These are phyloP conservation scores for Adansonia digitata DNA, from an alignment of 345 rosid genomes.

Conservation along the genomic window DNA sequence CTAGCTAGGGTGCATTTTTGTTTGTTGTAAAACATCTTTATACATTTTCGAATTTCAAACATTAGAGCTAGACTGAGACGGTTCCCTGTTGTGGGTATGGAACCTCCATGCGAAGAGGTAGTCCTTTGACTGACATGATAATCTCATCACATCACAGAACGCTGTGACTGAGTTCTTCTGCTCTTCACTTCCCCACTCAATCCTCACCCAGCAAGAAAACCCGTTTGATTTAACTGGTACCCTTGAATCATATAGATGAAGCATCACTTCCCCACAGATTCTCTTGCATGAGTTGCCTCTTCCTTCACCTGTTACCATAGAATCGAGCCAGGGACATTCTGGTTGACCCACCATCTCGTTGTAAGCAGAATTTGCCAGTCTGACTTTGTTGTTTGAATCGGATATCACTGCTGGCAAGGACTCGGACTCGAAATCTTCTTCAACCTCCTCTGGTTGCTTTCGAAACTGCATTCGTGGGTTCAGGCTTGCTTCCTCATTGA, in stretches of 20 bases:
- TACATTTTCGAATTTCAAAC: conserved; percentile 14
- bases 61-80: conserved; percentile 31
- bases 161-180: conserved; percentile 28
- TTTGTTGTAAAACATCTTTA: not conserved
- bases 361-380: conserved; percentile 84
- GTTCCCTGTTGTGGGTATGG: conserved; percentile 37
- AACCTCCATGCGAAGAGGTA: conserved; percentile 78
- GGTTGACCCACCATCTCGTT: conserved; percentile 98
- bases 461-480: conserved; percentile 16
- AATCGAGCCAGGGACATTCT: conserved; percentile 82
- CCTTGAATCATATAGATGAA: conserved; percentile 16
- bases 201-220: conserved; percentile 89
- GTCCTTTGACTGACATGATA: conserved; percentile 64
- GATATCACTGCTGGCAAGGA: conserved; percentile 64
- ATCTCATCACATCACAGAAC: conserved; percentile 36
- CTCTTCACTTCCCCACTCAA: conserved; percentile 69
- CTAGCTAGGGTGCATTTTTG: not conserved
- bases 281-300: conserved; percentile 37
- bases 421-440: conserved; percentile 72
- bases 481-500: conserved; percentile 30
- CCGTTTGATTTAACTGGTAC: conserved; percentile 43
- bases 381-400: conserved; percentile 71
- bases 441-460: conserved; percentile 66
- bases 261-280: conserved; percentile 78
- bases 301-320: conserved; percentile 38